These are phyloP conservation scores for Chrysanthemum makinoi DNA, from an alignment of 129 eudicot species.

Conservation along the genomic window DNA sequence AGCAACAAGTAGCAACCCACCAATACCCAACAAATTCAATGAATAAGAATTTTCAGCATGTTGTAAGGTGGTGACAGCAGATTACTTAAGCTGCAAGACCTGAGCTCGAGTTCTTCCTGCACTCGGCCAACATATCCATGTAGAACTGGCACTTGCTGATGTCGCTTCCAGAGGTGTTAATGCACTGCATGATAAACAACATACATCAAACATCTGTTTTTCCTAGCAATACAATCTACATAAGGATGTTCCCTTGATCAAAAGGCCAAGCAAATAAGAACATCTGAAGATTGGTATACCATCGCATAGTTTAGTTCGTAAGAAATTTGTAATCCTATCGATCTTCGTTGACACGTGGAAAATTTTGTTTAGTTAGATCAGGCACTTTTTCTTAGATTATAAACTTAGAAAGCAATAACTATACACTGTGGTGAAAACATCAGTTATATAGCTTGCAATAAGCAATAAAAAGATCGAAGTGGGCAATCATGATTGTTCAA, in stretches of 20 bases:
- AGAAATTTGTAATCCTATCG: no score
- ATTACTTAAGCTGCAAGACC: conserved; percentile 36
- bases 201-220: not conserved
- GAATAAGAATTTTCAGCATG: not conserved
- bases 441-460: not conserved
- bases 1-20: conserved; percentile 14
- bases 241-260: no score
- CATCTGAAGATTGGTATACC: no score
- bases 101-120: conserved; percentile 75
- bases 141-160: conserved; percentile 95
- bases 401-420: no score
- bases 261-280: no score
- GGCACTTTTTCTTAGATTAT: no score
- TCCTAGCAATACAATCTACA: not conserved
- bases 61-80: conserved; percentile 11
- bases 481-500: not conserved
- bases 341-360: no score
- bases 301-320: no score
- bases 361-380: no score
- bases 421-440: not conserved
- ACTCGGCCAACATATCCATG: conserved; percentile 88
- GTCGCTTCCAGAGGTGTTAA: conserved; percentile 80
- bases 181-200: conserved; percentile 53
- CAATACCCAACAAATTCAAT: conserved; percentile 18
- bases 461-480: not conserved